Conservation (phyloP, 805 yeast species). For the Saturnispora besseyi region DNA sequence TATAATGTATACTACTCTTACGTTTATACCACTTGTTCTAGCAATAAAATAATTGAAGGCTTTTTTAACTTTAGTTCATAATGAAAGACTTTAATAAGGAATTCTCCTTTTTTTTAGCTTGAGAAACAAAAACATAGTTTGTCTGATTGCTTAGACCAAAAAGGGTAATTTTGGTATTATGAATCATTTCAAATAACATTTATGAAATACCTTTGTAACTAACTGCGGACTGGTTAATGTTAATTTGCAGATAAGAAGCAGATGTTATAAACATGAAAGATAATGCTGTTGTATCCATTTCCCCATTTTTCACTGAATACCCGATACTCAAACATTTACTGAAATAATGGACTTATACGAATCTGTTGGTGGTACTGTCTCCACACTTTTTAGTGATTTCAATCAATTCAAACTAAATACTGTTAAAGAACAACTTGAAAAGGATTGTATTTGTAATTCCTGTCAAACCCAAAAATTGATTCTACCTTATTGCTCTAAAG, state of each 20-base stretch:
- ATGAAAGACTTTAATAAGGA: no score
- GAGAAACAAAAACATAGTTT: no score
- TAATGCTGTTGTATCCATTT: background rate
- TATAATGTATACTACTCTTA: background rate
- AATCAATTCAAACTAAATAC: background rate
- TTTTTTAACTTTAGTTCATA: no score
- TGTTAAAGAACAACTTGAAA: background rate
- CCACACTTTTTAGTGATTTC: background rate
- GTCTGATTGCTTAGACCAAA: conserved; percentile 4
- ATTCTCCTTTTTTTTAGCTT: no score
- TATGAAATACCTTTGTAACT: background rate
- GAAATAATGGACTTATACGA: conserved; percentile 1
- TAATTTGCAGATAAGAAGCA: no score
- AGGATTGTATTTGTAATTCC: conserved; percentile 9
- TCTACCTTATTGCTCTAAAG: conserved; percentile 5
- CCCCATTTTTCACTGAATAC: background rate
- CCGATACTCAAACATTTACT: background rate
- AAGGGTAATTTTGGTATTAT: conserved; percentile 2
- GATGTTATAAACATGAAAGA: background rate
- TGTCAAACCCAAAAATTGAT: conserved; percentile 5
- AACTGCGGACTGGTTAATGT: no score
- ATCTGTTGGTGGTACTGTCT: conserved; percentile 5
- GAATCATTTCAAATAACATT: background rate
- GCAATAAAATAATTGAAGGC: no score
- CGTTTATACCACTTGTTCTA: background rate